Conservation (phyloP, 225 moss, liverwort and hornwort species). For the Pseudoscleropodium purum region DNA sequence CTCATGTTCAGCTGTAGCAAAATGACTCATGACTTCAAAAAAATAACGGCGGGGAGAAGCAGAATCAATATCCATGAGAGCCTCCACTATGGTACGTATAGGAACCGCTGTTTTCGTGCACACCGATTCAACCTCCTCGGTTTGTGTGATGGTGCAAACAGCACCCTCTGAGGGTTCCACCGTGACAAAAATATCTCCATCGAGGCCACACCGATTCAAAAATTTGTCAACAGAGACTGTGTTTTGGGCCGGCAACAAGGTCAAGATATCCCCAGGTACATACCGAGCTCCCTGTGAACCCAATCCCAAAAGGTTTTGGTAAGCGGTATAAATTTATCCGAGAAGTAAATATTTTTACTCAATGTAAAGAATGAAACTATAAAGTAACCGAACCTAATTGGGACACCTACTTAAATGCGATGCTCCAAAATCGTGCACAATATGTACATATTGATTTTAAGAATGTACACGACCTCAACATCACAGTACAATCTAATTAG, state of each 20-base stretch:
- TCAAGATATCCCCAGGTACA: constrained; percentile 78
- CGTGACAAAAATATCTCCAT: constrained; percentile 57
- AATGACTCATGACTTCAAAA: constrained; percentile 98
- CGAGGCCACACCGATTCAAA: constrained; percentile 58
- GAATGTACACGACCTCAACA: neutral
- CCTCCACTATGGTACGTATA: constrained; percentile 60
- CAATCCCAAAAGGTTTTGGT: neutral
- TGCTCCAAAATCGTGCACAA: neutral
- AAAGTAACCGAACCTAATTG: neutral
- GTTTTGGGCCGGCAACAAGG: constrained; percentile 58
- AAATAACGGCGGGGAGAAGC: constrained; percentile 88
- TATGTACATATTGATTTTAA: neutral
- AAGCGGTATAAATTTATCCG: neutral
- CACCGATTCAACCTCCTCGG: neutral
- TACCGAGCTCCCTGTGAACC: constrained; percentile 51
- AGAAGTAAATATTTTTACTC: neutral
- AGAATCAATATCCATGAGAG: constrained; percentile 80
- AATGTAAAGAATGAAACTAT: neutral
- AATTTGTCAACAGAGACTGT: constrained; percentile 37
- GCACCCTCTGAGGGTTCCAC: constrained; percentile 39
- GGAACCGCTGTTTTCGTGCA: constrained; percentile 32
- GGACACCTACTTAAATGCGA: neutral
- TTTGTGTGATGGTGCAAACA: constrained; percentile 1
- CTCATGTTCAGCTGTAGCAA: constrained; percentile 86
- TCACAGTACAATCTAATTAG: neutral